These are phyloP conservation scores for Vitis vinifera DNA, from an alignment of 164 flowering plant species.

Conservation along the genomic window ASM3070453v1 NC_081805.1:7430001-7430500, in stretches of 20 bases:
- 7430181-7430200: neutral
- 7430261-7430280: neutral
- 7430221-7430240: neutral
- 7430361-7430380: neutral
- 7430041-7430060: too few species aligned
- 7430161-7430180: neutral
- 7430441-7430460: too few species aligned
- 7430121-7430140: too few species aligned
- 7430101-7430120: too few species aligned
- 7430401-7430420: too few species aligned
- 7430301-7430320: constrained; percentile 43
- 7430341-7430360: constrained; percentile 12
- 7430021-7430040: too few species aligned
- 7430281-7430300: neutral
- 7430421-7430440: too few species aligned
- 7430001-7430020: too few species aligned
- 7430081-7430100: too few species aligned
- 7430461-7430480: too few species aligned
- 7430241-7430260: neutral
- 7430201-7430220: neutral
- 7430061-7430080: too few species aligned
- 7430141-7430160: too few species aligned
- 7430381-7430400: neutral
- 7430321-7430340: constrained; percentile 50
- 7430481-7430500: constrained; percentile 47